phyloP scores from a whole-genome alignment of 164 flowering plant genomes.

The Echeveria elegans region DNA sequence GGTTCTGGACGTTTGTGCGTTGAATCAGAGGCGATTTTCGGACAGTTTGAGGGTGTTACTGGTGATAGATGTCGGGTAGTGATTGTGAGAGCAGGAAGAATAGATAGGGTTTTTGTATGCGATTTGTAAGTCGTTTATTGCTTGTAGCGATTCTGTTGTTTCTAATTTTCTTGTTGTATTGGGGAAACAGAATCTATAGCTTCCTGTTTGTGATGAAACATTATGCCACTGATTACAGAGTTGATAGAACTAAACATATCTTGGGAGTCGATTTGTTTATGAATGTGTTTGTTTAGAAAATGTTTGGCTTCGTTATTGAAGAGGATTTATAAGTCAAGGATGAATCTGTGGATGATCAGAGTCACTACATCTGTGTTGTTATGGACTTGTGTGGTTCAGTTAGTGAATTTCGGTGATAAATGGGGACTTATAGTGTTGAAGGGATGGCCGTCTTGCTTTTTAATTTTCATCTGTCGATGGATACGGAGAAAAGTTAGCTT shows the following conservation, averaged over 20 bases:
- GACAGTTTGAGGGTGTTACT: not conserved
- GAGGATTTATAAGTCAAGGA: slow-evolving; percentile 22
- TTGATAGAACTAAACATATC: not conserved
- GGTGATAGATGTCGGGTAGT: slow-evolving; percentile 3
- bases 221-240: not conserved
- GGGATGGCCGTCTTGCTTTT: slow-evolving; percentile 85
- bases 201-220: not conserved
- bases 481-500: slow-evolving; percentile 58
- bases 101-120: not conserved
- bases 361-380: slow-evolving; percentile 69
- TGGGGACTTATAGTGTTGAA: slow-evolving; percentile 79
- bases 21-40: not conserved
- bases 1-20: slow-evolving; percentile 1
- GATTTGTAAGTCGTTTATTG: not conserved
- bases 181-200: not conserved
- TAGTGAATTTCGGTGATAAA: slow-evolving; percentile 61
- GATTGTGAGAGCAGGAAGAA: not conserved
- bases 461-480: slow-evolving; percentile 22
- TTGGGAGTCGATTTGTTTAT: not conserved
- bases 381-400: slow-evolving; percentile 83
- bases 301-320: slow-evolving; percentile 4
- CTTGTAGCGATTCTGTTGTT: not conserved
- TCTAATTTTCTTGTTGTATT: not conserved
- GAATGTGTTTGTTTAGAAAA: not conserved
- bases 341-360: slow-evolving; percentile 82